These are phyloP conservation scores for Bruguiera gymnorhiza DNA, from an alignment of 345 rosid genomes.

Conservation along the genomic window DNA sequence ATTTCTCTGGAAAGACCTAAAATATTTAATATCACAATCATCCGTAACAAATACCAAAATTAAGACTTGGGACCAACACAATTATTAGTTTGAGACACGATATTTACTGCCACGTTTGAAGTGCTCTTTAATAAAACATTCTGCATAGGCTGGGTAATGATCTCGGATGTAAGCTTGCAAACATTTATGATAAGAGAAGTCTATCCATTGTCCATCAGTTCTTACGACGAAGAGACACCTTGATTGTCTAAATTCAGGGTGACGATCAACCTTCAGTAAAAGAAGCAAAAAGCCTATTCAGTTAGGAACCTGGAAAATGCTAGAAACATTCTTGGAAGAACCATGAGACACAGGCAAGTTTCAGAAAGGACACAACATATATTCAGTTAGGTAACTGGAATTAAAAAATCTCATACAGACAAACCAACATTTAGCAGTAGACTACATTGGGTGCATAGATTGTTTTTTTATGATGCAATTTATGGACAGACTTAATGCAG, in stretches of 20 bases:
- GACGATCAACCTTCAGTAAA: slow-evolving; percentile 71
- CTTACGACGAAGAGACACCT: slow-evolving; percentile 94
- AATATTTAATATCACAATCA: not conserved
- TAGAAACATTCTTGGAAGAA: not conserved
- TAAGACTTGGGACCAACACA: slow-evolving; percentile 1
- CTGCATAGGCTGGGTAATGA: slow-evolving; percentile 67
- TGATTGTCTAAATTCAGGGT: slow-evolving; percentile 68
- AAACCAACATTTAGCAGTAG: not conserved
- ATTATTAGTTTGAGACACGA: slow-evolving; percentile 8
- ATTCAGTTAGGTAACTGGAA: not conserved
- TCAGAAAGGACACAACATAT: too few species aligned
- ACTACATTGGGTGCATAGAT: not conserved
- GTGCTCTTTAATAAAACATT: slow-evolving; percentile 74
- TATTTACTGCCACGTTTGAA: slow-evolving; percentile 61
- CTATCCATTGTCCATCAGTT: slow-evolving; percentile 91
- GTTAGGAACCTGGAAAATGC: not conserved
- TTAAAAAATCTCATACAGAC: not conserved
- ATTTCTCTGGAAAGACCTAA: not conserved
- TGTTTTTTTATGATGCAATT: not conserved
- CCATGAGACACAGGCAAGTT: not conserved
- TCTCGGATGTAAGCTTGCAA: slow-evolving; percentile 68
- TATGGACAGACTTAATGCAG: not conserved
- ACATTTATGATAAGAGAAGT: slow-evolving; percentile 93
- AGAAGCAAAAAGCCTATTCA: not conserved
- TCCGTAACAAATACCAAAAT: slow-evolving; percentile 15